Evolutionary conservation across 352 stramenopile species (phyloP), one percentile per base, ranked within the genome.

Genomic region (Pythium aphanidermatum): DNA sequence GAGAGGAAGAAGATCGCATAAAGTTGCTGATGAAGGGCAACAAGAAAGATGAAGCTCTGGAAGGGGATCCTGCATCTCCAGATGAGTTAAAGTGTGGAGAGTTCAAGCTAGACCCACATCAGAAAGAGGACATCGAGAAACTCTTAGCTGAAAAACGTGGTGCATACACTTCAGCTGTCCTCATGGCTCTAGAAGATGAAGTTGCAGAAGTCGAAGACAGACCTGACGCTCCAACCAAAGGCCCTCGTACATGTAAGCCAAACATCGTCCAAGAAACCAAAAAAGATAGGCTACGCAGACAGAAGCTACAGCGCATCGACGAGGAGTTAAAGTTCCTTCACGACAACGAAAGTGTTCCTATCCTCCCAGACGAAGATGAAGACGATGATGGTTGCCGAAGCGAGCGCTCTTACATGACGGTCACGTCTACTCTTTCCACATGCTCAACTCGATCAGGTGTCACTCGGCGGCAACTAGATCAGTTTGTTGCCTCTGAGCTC

Each of bases 281-380:
- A 21, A 37, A 40, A 40, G 69, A 84, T 24, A 61, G 69, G 3
- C 23, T 70, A 2, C 59, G 61, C 30, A 63, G 48, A n/a, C 65
- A 74, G 30, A 67, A 68, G 4, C 65, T 86, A 12, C 57, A 60
- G 40, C 61, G 59, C 3, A 75, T 84, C 17, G 63, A 86, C 13
- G 68, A 77, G 23, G 74, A 84, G 46, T 68, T 86, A 5, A 48
- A 50, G 23, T 80, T 84, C 32, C 45, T 86, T 1, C 54, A 71
- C 16, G 58, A 70, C 37, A 65, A 63, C n/a, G 68, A 65, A 24
- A 51, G 30, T 3, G 57, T 84, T 3, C 14, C 69, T 23, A 84
- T 86, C 20, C 40, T 79, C 9, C 46, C 59, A 8, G 71, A 78
- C 26, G 60, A 79, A 8, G 42, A 67, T 13, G 51, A 65, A 9